Conservation (phyloP, 2,329 filamentous ascomycete genomes). For the Fonsecaea pugnacius region DNA sequence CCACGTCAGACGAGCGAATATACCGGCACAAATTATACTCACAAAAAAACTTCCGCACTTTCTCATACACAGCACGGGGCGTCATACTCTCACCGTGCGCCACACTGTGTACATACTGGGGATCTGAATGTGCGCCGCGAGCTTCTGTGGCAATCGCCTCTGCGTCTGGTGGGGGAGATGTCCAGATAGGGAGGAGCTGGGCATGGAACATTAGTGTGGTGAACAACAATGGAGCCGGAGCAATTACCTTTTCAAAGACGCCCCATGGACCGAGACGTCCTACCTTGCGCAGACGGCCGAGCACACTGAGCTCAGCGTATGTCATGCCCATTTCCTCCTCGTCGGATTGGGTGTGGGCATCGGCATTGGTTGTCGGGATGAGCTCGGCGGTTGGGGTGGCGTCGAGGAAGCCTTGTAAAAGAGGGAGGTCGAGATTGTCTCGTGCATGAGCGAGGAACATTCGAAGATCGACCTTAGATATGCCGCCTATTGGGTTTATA, state of each 20-base stretch:
- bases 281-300: conserved; percentile 59
- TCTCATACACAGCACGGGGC: conserved; percentile 40
- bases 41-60: conserved; percentile 17
- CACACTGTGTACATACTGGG: conserved; percentile 1
- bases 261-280: conserved; percentile 58
- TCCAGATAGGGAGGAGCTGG: conserved; percentile 2
- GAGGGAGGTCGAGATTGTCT: conserved; percentile 62
- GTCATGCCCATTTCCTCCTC: conserved; percentile 56
- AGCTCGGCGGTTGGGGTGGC: conserved; percentile 67
- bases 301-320: conserved; percentile 59
- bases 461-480: conserved; percentile 71
- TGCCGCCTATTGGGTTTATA: conserved; percentile 65
- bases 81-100: conserved; percentile 40
- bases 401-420: conserved; percentile 65
- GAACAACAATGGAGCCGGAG: conserved; percentile 44
- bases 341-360: conserved; percentile 59
- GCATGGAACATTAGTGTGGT: background rate
- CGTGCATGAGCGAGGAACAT: conserved; percentile 70
- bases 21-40: background rate
- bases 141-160: conserved; percentile 9
- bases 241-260: conserved; percentile 39
- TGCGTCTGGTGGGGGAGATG: background rate
- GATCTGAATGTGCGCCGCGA: conserved; percentile 4
- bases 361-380: conserved; percentile 62
- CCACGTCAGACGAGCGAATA: background rate